Evolutionary conservation across 2,329 filamentous ascomycete species (phyloP).

Genomic region (Penicillium brasilianum): DNA sequence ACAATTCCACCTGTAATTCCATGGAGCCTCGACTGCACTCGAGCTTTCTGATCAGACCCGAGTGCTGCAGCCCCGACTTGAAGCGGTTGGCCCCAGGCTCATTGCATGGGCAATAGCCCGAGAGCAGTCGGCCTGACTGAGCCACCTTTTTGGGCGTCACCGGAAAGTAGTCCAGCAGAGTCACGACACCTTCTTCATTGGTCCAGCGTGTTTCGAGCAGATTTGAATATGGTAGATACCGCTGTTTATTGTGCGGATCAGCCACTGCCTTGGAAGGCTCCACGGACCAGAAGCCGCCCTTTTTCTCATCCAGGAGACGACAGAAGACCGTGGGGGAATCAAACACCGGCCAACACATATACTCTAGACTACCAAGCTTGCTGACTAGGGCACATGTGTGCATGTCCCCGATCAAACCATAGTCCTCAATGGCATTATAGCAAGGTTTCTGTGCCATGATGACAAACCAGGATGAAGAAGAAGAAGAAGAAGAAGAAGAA

Average conservation of each 20-base stretch:
- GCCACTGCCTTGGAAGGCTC: conserved; percentile 52
- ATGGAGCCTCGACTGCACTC: conserved; percentile 73
- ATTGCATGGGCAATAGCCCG: conserved; percentile 43
- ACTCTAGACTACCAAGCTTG: conserved; percentile 75
- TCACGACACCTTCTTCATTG: conserved; percentile 74
- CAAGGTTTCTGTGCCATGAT: conserved; percentile 19
- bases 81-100: conserved; percentile 57
- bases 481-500: neutral
- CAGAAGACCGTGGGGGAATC: conserved; percentile 79
- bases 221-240: conserved; percentile 75
- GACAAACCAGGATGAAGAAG: neutral
- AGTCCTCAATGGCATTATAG: conserved; percentile 67
- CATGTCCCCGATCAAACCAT: conserved; percentile 82
- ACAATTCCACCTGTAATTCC: conserved; percentile 70
- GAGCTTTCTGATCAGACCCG: conserved; percentile 67
- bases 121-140: conserved; percentile 36
- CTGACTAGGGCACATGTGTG: conserved; percentile 76
- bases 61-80: conserved; percentile 47
- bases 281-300: conserved; percentile 75
- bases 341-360: conserved; percentile 82
- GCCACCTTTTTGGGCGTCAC: conserved; percentile 65
- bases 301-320: conserved; percentile 73
- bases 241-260: conserved; percentile 71
- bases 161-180: conserved; percentile 77
- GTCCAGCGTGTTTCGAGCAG: conserved; percentile 79